Conservation (phyloP, 1,284 basidiomycete species). For the Sanguinoderma infundibulare region DNA sequence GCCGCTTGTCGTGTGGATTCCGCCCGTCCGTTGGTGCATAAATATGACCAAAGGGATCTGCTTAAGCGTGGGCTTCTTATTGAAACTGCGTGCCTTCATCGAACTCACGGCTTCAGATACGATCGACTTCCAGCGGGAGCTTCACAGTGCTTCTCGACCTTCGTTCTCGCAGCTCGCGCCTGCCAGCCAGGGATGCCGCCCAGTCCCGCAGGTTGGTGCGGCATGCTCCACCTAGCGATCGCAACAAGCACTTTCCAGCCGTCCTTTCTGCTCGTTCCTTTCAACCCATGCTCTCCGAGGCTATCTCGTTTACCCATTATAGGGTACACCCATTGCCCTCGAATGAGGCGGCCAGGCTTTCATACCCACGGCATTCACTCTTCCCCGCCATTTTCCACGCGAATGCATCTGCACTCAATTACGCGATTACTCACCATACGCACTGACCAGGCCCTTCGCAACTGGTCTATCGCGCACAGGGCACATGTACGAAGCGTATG, state of each 20-base stretch:
- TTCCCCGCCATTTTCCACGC: neutral
- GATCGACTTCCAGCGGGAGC: slow-evolving; percentile 2
- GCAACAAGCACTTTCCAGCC: neutral
- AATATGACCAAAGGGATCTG: neutral
- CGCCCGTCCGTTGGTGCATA: slow-evolving; percentile 7
- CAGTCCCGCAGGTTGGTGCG: neutral
- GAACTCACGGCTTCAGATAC: neutral
- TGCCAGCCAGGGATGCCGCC: too few relatives aligned
- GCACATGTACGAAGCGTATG: neutral
- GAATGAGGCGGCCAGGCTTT: neutral
- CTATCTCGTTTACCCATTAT: neutral
- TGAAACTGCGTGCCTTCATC: slow-evolving; percentile 5
- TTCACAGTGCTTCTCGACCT: slow-evolving; percentile 7
- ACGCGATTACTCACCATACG: neutral
- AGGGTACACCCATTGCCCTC: neutral
- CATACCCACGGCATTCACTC: slow-evolving; percentile 2
- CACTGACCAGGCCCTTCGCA: neutral
- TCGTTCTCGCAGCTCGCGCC: neutral
- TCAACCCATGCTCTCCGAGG: neutral
- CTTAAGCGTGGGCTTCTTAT: slow-evolving; percentile 8
- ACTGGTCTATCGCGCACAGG: neutral
- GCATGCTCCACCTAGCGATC: neutral
- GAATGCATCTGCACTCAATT: neutral
- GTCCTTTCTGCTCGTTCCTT: neutral
- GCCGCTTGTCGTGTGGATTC: slow-evolving; percentile 13